A percentile compares a stretch with the other conserved stretches of the same genome.
These are phyloP conservation scores for Nidularia pulvinata DNA, from an alignment of 768 basidiomycete species.

Conservation along the genomic window DNA sequence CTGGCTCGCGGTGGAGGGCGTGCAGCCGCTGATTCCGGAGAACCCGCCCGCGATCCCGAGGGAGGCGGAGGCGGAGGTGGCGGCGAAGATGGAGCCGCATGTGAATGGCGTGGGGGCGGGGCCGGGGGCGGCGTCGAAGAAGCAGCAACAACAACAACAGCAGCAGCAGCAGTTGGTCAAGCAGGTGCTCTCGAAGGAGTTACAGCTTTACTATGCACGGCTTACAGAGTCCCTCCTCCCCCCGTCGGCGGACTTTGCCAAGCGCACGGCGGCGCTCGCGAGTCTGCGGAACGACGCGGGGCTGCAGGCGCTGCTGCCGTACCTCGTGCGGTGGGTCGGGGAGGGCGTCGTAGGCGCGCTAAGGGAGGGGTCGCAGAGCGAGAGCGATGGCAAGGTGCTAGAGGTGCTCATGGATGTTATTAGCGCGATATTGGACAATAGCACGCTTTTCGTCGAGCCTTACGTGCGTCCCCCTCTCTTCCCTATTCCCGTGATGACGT, in stretches of 20 bases:
- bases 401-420: conserved; percentile 87
- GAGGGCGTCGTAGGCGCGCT: conserved; percentile 80
- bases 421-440: conserved; percentile 83
- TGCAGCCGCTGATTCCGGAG: conserved; percentile 95
- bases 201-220: conserved; percentile 93
- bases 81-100: conserved; percentile 11
- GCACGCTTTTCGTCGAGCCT: conserved; percentile 91
- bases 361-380: conserved; percentile 52
- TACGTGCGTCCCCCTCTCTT: conserved; percentile 65
- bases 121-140: conserved; percentile 3
- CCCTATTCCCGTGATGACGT: background rate
- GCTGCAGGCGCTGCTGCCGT: conserved; percentile 88
- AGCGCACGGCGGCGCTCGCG: conserved; percentile 88
- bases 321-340: conserved; percentile 93
- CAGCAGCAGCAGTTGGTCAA: conserved; percentile 82
- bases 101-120: conserved; percentile 17
- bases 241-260: conserved; percentile 61
- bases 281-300: conserved; percentile 91
- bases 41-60: conserved; percentile 86
- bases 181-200: conserved; percentile 89
- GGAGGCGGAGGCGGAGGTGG: conserved; percentile 27
- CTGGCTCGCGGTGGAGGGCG: conserved; percentile 98
- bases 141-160: conserved; percentile 44
- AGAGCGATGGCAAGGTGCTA: conserved; percentile 69
- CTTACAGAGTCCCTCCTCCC: conserved; percentile 86